These are phyloP conservation scores for Xylariaceae sp. DNA, from an alignment of 2,329 filamentous ascomycete species.

Conservation along the genomic window DNA sequence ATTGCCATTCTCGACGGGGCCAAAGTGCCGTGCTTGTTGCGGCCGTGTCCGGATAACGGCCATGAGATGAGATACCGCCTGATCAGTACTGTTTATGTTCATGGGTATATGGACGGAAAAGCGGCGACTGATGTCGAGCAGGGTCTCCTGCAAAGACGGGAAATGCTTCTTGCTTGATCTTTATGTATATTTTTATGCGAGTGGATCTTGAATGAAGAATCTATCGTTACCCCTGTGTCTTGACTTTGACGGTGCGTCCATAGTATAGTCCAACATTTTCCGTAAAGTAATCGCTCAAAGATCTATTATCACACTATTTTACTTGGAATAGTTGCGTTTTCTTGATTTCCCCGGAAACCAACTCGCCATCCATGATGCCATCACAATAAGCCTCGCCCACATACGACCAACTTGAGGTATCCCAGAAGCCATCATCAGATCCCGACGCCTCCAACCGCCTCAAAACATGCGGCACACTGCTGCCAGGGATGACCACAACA, in stretches of 20 bases:
- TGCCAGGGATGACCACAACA: constrained; percentile 29
- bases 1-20: constrained; percentile 2
- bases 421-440: too few species aligned
- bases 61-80: background rate
- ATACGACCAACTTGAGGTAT: constrained; percentile 23
- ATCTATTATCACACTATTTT: background rate
- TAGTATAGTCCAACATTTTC: too few species aligned
- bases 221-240: too few species aligned
- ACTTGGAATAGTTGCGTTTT: background rate
- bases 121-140: background rate
- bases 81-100: constrained; percentile 1
- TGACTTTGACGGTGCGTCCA: too few species aligned
- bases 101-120: constrained; percentile 10
- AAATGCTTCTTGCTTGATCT: background rate
- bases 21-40: constrained; percentile 7
- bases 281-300: too few species aligned
- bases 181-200: background rate
- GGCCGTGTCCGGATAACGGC: background rate
- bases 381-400: constrained; percentile 34
- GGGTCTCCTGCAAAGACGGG: background rate
- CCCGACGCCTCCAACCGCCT: background rate
- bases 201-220: too few species aligned
- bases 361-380: constrained; percentile 33
- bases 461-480: constrained; percentile 29
- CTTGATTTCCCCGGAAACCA: background rate